Conservation (phyloP, 2,329 filamentous ascomycete species). For the Simplicillium aogashimaense region DNA sequence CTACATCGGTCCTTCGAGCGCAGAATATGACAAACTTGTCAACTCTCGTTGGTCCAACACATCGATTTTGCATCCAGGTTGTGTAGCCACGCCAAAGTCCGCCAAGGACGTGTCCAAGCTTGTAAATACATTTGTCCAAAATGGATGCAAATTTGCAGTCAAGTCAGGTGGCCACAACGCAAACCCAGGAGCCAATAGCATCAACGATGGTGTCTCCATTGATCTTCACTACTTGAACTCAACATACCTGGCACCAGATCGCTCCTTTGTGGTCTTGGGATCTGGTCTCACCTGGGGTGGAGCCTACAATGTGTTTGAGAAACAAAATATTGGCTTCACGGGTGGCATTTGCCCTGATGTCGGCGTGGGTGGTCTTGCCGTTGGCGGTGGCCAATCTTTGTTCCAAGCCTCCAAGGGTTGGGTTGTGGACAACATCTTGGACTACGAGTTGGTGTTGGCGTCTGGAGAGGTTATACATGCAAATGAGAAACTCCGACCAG, state of each 20-base stretch:
- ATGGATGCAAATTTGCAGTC: constrained; percentile 28
- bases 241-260: constrained; percentile 20
- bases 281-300: constrained; percentile 30
- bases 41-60: constrained; percentile 5
- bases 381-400: constrained; percentile 38
- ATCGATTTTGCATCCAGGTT: constrained; percentile 5
- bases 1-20: constrained; percentile 2
- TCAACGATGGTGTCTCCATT: constrained; percentile 25
- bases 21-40: constrained; percentile 2
- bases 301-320: constrained; percentile 28
- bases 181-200: constrained; percentile 30
- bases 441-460: constrained; percentile 27
- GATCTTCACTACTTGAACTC: constrained; percentile 26
- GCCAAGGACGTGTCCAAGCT: constrained; percentile 2
- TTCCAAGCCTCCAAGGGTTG: constrained; percentile 14
- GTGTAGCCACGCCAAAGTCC: constrained; percentile 3
- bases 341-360: constrained; percentile 29
- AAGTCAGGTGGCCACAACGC: constrained; percentile 38
- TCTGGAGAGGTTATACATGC: constrained; percentile 24
- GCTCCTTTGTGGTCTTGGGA: constrained; percentile 25
- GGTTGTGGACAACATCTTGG: constrained; percentile 20
- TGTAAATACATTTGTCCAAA: constrained; percentile 5
- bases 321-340: constrained; percentile 23
- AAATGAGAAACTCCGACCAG: constrained; percentile 17
- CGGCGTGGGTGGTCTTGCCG: constrained; percentile 32